Evolutionary conservation across 2,329 filamentous ascomycete species (phyloP).

Genomic region (Leptosphaerulina australis): DNA sequence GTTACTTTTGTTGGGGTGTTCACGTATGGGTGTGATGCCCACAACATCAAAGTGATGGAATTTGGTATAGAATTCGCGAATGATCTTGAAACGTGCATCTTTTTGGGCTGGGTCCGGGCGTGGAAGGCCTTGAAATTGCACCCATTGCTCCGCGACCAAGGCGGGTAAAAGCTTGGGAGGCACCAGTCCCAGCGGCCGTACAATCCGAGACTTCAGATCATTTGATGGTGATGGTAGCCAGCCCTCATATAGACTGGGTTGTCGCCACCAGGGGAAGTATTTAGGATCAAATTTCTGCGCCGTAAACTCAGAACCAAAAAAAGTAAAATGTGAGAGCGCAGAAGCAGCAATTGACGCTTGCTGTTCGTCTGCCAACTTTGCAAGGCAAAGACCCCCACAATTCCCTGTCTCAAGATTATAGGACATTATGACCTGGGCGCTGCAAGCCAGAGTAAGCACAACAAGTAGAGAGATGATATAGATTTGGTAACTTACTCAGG

Average conservation of each 20-base stretch:
- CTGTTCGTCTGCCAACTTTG: neutral
- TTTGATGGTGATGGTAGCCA: conserved; percentile 6
- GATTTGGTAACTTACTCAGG: neutral
- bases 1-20: neutral
- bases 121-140: neutral
- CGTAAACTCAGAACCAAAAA: neutral
- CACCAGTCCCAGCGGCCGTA: neutral
- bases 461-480: too few relatives aligned
- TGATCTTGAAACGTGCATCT: neutral
- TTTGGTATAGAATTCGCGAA: neutral
- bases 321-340: neutral
- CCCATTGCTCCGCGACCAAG: neutral
- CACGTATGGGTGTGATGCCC: neutral
- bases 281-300: neutral
- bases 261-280: too few relatives aligned
- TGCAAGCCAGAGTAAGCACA: neutral
- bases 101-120: neutral
- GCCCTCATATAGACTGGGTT: neutral
- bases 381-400: neutral
- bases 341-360: neutral
- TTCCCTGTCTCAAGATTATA: neutral
- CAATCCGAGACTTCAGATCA: neutral
- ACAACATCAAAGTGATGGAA: conserved; percentile 5
- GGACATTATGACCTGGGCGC: neutral
- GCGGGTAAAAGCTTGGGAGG: neutral